A percentile compares a stretch with the other conserved stretches of the same genome.
These are phyloP conservation scores for Paecilomyces dactylethromorphus DNA, from an alignment of 2,329 filamentous ascomycete species.

Conservation along the genomic window DNA sequence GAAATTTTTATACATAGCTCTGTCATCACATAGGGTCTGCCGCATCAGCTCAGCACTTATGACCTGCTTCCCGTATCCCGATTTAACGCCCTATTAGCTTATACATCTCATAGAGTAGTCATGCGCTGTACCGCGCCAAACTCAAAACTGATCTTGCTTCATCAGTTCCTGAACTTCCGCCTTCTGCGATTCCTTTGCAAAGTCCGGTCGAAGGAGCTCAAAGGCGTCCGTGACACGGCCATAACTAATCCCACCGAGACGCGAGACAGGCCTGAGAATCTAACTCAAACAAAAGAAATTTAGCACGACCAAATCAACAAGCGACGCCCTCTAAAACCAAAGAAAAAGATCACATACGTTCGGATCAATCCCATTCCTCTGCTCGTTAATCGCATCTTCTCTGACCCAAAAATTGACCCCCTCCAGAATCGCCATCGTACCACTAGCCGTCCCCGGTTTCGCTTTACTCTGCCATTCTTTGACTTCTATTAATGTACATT, in stretches of 20 bases:
- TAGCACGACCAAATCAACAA: not conserved
- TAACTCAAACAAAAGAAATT: not conserved
- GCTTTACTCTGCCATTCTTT: conserved; percentile 70
- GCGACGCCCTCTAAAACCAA: not conserved
- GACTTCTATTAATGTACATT: conserved; percentile 68
- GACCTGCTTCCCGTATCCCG: too few relatives aligned
- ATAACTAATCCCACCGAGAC: conserved; percentile 84
- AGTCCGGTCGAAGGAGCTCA: conserved; percentile 58
- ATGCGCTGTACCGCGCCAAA: not conserved
- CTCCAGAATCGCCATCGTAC: conserved; percentile 70
- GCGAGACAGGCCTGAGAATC: conserved; percentile 65
- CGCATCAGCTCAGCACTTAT: not conserved
- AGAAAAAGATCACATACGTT: conserved; percentile 32
- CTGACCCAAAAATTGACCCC: conserved; percentile 82
- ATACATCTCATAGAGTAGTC: not conserved
- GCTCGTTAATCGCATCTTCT: conserved; percentile 79
- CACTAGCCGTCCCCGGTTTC: conserved; percentile 66
- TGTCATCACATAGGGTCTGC: not conserved
- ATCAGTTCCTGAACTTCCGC: not conserved
- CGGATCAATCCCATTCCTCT: conserved; percentile 67
- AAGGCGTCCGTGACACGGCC: conserved; percentile 61
- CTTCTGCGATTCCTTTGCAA: not conserved
- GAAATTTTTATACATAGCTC: not conserved
- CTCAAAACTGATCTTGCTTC: not conserved
- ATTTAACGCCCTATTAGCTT: not conserved